phyloP scores from a whole-genome alignment of 139 green algal species.

The Marvania coccoides region DNA sequence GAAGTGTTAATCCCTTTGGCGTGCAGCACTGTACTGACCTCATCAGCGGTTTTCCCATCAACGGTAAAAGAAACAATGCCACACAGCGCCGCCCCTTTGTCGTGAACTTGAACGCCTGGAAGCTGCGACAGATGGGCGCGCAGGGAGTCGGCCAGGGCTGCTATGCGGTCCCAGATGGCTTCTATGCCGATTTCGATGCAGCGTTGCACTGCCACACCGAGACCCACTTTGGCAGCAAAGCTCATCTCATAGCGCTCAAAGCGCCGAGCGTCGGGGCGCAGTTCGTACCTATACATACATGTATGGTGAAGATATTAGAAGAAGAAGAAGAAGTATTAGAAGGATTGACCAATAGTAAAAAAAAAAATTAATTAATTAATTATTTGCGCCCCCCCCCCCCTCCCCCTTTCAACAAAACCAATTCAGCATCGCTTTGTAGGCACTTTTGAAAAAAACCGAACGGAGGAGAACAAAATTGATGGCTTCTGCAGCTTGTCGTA shows the following conservation, averaged over 20 bases:
- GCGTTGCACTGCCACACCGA: slow-evolving; percentile 53
- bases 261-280: slow-evolving; percentile 29
- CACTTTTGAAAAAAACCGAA: too few species aligned
- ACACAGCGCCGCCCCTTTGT: slow-evolving; percentile 36
- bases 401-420: too few species aligned
- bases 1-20: slow-evolving; percentile 33
- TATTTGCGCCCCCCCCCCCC: too few species aligned
- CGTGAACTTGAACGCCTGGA: not conserved
- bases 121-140: slow-evolving; percentile 21
- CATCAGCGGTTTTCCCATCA: slow-evolving; percentile 2
- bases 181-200: slow-evolving; percentile 34
- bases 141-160: slow-evolving; percentile 27
- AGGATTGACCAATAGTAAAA: too few species aligned
- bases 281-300: too few species aligned
- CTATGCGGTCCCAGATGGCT: slow-evolving; percentile 37
- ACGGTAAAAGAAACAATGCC: slow-evolving; percentile 62
- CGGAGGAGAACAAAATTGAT: too few species aligned
- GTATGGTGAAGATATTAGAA: too few species aligned
- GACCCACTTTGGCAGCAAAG: slow-evolving; percentile 51
- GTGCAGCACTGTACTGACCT: slow-evolving; percentile 9
- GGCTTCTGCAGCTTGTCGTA: too few species aligned
- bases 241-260: slow-evolving; percentile 65
- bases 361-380: too few species aligned
- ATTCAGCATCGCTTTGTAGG: too few species aligned
- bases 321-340: too few species aligned